Evolutionary conservation across 352 stramenopile species (phyloP).

Genomic region (Pythium grandisporangium): DNA sequence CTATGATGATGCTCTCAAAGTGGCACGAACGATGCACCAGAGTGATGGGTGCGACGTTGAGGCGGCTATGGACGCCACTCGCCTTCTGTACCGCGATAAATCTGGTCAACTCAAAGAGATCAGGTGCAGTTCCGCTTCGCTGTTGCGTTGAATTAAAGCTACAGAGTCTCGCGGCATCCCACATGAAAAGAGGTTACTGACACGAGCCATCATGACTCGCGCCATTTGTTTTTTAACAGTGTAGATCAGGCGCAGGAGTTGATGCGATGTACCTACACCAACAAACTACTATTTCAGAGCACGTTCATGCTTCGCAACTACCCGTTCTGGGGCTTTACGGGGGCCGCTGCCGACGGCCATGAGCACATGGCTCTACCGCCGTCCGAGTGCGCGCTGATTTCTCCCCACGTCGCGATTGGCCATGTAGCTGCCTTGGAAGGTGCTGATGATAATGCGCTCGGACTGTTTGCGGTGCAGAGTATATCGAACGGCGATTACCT

Average conservation of each 20-base stretch:
- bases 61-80: conserved; percentile 16
- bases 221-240: conserved; percentile 1
- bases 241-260: conserved; percentile 38
- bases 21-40: conserved; percentile 21
- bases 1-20: conserved; percentile 36
- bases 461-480: conserved; percentile 50
- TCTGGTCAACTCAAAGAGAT: conserved; percentile 24
- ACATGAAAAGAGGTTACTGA: no score
- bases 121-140: no score
- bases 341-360: conserved; percentile 37
- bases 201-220: no score
- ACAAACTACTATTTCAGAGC: conserved; percentile 62
- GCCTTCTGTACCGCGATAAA: conserved; percentile 28
- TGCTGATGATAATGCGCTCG: conserved; percentile 33
- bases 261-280: conserved; percentile 69
- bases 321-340: conserved; percentile 65
- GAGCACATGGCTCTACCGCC: conserved; percentile 21
- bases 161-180: no score
- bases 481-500: conserved; percentile 34
- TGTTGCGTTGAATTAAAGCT: no score
- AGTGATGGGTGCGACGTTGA: conserved; percentile 22
- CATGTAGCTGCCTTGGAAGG: conserved; percentile 34
- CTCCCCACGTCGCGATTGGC: conserved; percentile 34
- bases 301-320: conserved; percentile 66
- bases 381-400: conserved; percentile 18